Conservation (phyloP, 2,329 filamentous ascomycete genomes). For the Aurifilum marmelostoma region DNA sequence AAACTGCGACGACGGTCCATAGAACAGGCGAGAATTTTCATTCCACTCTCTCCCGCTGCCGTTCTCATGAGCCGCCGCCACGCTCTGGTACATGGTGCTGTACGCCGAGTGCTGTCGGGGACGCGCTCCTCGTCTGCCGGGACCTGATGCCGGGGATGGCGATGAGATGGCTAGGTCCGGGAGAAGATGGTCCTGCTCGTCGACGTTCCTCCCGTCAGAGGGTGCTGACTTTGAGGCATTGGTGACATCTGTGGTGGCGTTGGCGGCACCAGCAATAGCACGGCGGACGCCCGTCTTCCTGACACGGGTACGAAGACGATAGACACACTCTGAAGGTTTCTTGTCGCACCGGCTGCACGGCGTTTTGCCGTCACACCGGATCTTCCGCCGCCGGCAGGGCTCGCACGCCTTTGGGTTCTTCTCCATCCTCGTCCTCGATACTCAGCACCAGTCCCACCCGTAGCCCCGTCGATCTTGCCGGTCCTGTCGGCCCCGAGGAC, state of each 20-base stretch:
- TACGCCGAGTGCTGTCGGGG: constrained; percentile 19
- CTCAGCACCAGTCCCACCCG: not conserved
- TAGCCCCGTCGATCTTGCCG: not conserved
- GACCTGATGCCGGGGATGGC: not conserved
- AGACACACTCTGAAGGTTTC: constrained; percentile 27
- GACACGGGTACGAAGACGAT: constrained; percentile 29
- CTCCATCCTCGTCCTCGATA: constrained; percentile 20
- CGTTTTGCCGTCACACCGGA: constrained; percentile 28
- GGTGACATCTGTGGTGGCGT: too few relatives aligned
- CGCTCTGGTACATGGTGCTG: constrained; percentile 25
- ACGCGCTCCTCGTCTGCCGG: constrained; percentile 6
- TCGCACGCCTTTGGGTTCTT: constrained; percentile 31
- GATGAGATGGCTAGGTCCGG: not conserved
- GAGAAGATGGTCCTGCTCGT: not conserved
- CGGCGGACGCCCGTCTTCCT: constrained; percentile 23
- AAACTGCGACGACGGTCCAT: constrained; percentile 31
- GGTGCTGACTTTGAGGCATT: not conserved
- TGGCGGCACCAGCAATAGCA: constrained; percentile 6
- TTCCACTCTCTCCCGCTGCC: constrained; percentile 16
- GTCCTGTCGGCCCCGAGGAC: not conserved
- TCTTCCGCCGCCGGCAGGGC: constrained; percentile 28
- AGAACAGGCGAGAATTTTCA: constrained; percentile 26
- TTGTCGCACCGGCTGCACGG: constrained; percentile 29
- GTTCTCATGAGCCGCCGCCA: constrained; percentile 26
- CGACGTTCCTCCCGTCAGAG: not conserved